Base-by-base conservation (phyloP, 345 rosid genomes). In the Cardamine resedifolia region DNA sequence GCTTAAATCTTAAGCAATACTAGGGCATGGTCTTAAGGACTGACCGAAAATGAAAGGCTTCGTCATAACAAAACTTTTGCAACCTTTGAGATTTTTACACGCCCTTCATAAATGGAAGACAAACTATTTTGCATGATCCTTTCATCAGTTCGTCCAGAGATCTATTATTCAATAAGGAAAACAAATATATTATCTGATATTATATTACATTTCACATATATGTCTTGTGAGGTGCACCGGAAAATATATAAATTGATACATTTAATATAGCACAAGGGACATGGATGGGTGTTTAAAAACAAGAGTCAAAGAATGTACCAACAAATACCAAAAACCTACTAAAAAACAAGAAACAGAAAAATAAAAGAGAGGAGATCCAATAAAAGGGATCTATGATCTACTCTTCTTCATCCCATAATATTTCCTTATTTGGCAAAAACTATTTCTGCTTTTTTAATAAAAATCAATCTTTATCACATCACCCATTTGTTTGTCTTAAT, bases 241-340 rank as follows among this genome's bases (percentile, higher is more conserved):
- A 50, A 74, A 33, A 47, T 38, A 28, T 12, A 36, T 72, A 48
- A 30, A 30, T 38, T 23, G 67, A 50, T 78, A 48, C 80, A 75
- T 77, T 75, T 75, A 65, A 77, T 80, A 74, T 80, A 48, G 76
- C 81, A 75, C 52, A 78, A 77, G 66, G 78, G 76, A 74, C 81
- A 60, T 28, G 65, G 57, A 56, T 74, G 66, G 78, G 72, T 47
- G 21, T 15, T 63, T n/a, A 31, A 43, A 64, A 56, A 64, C 49
- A 65, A 73, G 71, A 57, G 72, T 66, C 78, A 74, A 74, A 74
- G 72, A 58, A 57, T 74, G 77, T 72, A 65, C 60, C 43, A 73
- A 49, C 43, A 73, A 38, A 65, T 30, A 72, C 64, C 55, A 73
- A 64, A 64, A 74, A 38, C 28, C 61, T 58, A 58, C 50, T 66